These are phyloP conservation scores for Cryphonectria japonica DNA, from an alignment of 2,329 filamentous ascomycete species.

Conservation along the genomic window DNA sequence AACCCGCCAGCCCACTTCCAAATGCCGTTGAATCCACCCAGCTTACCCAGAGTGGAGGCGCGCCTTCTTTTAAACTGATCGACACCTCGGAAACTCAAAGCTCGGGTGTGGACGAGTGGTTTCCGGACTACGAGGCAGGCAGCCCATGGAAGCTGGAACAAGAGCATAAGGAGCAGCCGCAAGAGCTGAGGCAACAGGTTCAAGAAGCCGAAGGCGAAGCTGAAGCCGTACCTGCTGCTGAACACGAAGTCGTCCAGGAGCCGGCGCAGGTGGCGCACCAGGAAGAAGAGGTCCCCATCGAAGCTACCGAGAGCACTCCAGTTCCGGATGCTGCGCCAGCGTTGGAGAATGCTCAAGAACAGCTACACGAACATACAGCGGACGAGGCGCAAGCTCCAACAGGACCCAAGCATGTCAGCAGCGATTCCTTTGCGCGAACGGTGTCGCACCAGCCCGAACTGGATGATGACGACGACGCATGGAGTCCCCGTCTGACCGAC, in stretches of 20 bases:
- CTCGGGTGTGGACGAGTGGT: constrained; percentile 36
- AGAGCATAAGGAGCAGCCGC: constrained; percentile 19
- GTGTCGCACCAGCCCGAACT: constrained; percentile 66
- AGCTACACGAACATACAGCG: constrained; percentile 25
- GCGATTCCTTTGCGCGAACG: constrained; percentile 66
- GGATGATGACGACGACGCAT: constrained; percentile 61
- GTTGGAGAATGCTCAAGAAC: not conserved
- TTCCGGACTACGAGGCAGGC: constrained; percentile 38
- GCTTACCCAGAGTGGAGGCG: not conserved
- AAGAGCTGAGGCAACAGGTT: not conserved
- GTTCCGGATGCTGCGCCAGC: constrained; percentile 3
- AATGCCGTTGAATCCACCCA: not conserved
- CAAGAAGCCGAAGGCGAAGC: not conserved
- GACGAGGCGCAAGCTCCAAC: constrained; percentile 32
- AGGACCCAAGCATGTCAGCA: constrained; percentile 60
- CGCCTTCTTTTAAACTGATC: not conserved
- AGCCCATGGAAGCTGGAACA: constrained; percentile 32
- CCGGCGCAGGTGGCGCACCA: constrained; percentile 6
- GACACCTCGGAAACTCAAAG: constrained; percentile 27
- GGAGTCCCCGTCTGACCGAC: constrained; percentile 54
- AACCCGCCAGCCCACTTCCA: constrained; percentile 16
- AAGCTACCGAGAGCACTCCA: not conserved
- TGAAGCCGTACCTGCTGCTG: not conserved
- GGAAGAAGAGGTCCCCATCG: constrained; percentile 8
- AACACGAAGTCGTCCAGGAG: constrained; percentile 10